A percentile compares a stretch with the other conserved stretches of the same genome.
phyloP scores from a whole-genome alignment of 306 rosid genomes.

The Cicer bijugum region DNA sequence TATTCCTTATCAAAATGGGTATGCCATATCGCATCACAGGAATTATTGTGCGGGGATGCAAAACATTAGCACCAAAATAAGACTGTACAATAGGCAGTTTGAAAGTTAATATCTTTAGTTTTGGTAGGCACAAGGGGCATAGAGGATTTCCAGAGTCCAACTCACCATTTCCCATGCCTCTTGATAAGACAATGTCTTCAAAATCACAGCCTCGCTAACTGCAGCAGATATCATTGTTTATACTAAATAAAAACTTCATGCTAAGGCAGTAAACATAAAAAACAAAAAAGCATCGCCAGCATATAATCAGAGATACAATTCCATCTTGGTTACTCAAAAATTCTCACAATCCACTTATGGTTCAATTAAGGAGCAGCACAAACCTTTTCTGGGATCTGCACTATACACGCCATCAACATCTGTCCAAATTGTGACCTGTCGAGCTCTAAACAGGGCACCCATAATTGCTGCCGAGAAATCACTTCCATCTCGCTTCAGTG shows the following conservation, averaged over 20 bases:
- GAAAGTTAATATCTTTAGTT: slow-evolving; percentile 44
- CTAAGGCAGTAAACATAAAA: slow-evolving; percentile 32
- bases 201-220: slow-evolving; percentile 96
- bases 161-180: slow-evolving; percentile 99
- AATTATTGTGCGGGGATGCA: slow-evolving; percentile 96
- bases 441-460: slow-evolving; percentile 81
- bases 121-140: slow-evolving; percentile 34
- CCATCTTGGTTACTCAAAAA: slow-evolving; percentile 19
- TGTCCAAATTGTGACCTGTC: slow-evolving; percentile 97
- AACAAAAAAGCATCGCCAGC: slow-evolving; percentile 17
- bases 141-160: slow-evolving; percentile 31
- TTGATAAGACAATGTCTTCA: slow-evolving; percentile 88
- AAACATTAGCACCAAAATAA: slow-evolving; percentile 98
- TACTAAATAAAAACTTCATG: slow-evolving; percentile 27
- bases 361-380: slow-evolving; percentile 42
- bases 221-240: slow-evolving; percentile 54
- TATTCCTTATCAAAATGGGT: slow-evolving; percentile 89
- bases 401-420: slow-evolving; percentile 98
- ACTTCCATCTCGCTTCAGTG: slow-evolving; percentile 99
- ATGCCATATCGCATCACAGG: slow-evolving; percentile 91
- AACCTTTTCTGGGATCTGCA: slow-evolving; percentile 98
- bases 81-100: slow-evolving; percentile 64
- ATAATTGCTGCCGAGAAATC: slow-evolving; percentile 97
- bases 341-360: slow-evolving; percentile 28
- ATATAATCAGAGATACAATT: slow-evolving; percentile 29